These are phyloP conservation scores for Ogataea hybrid DNA, from an alignment of 1,139 yeast genomes.

Conservation along the genomic window DNA sequence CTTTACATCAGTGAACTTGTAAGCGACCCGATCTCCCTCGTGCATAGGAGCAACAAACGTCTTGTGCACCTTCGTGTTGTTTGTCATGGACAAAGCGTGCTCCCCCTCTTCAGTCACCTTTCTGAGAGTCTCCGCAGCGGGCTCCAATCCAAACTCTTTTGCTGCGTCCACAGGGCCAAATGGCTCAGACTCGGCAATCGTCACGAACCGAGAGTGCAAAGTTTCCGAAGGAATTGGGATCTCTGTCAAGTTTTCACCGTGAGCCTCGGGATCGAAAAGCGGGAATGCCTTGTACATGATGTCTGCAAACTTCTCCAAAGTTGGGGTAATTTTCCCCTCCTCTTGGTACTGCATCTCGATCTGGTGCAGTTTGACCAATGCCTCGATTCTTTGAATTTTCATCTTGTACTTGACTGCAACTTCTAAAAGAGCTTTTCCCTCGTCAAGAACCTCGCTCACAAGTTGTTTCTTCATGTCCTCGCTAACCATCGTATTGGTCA, in stretches of 20 bases:
- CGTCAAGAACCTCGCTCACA: constrained; percentile 51
- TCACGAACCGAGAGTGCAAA: constrained; percentile 75
- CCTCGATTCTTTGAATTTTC: constrained; percentile 84
- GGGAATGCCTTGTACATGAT: constrained; percentile 84
- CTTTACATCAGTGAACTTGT: constrained; percentile 72
- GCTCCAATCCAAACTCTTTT: constrained; percentile 72
- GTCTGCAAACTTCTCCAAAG: constrained; percentile 53
- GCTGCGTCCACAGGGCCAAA: constrained; percentile 99
- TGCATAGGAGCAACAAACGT: constrained; percentile 47
- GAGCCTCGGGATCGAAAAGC: constrained; percentile 44
- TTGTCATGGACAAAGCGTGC: constrained; percentile 30
- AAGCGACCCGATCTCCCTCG: constrained; percentile 59
- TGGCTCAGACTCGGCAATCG: constrained; percentile 94
- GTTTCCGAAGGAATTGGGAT: constrained; percentile 90
- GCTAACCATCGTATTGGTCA: constrained; percentile 62
- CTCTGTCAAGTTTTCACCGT: constrained; percentile 80
- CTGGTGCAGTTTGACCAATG: constrained; percentile 63
- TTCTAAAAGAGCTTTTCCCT: constrained; percentile 61
- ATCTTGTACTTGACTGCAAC: constrained; percentile 79
- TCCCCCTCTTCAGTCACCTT: constrained; percentile 59
- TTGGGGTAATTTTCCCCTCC: constrained; percentile 50
- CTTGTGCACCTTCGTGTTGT: constrained; percentile 28
- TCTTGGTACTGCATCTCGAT: constrained; percentile 62
- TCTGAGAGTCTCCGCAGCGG: constrained; percentile 75
- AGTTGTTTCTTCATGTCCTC: constrained; percentile 59